Base-by-base conservation (phyloP, 192 early-diverging fungal species). In the Pilaira anomala region DNA sequence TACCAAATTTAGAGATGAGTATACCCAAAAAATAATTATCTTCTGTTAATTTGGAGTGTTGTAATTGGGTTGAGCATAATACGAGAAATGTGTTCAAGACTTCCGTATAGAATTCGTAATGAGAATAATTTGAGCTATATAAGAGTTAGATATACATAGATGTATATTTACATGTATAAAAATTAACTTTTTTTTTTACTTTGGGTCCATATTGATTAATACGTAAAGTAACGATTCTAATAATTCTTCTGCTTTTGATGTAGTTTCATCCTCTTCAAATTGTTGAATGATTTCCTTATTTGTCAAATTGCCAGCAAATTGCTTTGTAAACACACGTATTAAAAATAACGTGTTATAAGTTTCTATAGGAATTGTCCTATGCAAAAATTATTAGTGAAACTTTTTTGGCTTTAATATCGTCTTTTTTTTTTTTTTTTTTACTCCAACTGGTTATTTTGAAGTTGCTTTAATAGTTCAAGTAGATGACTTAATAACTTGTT, bases 41-140 rank as follows among this genome's bases (percentile, higher is more conserved):
- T 44, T 75, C 80, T 12, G 28, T 65, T 18, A 69, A 44, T 19
- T 58, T 58, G 9, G 63, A 5, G 12, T 74, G 72, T n/a, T 82
- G 80, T 24, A 90, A 57, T 60, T 90, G 88, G 3, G 80, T 85
- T 0, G 87, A 87, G 2, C 80, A 65, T 62, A 90, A 71, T 3
- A 86, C 86, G 28, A 87, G 73, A 11, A 88, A 48, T 11, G 78
- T 67, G 57, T 90, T 90, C 13, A 87, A 66, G 0, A 74, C 66
- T 69, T 90, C 87, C 18, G 83, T 59, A 67, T 90, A 90, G 68
- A 86, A 87, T 48, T 90, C 87, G 53, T 90, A 84, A 19, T 69
- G 68, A 6, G 80, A 77, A 16, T 75, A 67, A 21, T 73, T 79
- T 2, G 68, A 68, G 49, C 83, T 85, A 65, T 4, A 29, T 7